Percentiles rank a stretch among this genome's conserved stretches.
These are phyloP conservation scores for Pistacia atlantica DNA, from an alignment of 345 rosid species.

Conservation along the genomic window DNA sequence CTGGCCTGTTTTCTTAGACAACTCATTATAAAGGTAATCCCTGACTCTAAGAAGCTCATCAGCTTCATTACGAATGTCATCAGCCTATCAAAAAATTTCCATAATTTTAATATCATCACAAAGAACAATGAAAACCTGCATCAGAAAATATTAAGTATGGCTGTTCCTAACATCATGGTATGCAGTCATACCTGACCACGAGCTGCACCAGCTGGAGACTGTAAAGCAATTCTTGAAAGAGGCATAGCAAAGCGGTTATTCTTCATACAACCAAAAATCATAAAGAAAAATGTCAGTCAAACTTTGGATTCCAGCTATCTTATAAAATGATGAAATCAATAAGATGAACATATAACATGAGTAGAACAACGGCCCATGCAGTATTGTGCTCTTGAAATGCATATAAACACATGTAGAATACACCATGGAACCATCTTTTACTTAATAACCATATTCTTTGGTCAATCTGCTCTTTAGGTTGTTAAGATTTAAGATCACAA, in stretches of 20 bases:
- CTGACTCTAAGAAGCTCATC: conserved; percentile 77
- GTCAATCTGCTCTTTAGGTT: neutral
- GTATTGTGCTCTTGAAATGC: neutral
- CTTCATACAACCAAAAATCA: conserved; percentile 32
- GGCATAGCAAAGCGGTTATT: conserved; percentile 78
- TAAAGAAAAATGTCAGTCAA: conserved; percentile 7
- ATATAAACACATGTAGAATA: neutral
- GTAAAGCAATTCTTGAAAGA: conserved; percentile 66
- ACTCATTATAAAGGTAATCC: conserved; percentile 75
- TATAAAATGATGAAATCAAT: neutral
- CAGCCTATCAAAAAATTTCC: conserved; percentile 53
- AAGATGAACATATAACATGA: neutral
- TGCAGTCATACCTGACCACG: conserved; percentile 70
- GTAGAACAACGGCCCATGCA: neutral
- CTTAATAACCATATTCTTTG: neutral
- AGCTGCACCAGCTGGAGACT: conserved; percentile 78
- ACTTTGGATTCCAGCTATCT: neutral
- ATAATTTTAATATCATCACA: neutral
- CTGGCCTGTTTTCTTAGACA: conserved; percentile 81
- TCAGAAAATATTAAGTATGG: neutral
- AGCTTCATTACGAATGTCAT: conserved; percentile 76
- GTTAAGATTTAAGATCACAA: neutral
- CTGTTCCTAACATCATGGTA: neutral
- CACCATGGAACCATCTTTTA: conserved; percentile 2
- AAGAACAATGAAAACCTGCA: neutral